Conservation (phyloP, 495 filamentous ascomycete species). For the Lineolata rhizophorae region DNA sequence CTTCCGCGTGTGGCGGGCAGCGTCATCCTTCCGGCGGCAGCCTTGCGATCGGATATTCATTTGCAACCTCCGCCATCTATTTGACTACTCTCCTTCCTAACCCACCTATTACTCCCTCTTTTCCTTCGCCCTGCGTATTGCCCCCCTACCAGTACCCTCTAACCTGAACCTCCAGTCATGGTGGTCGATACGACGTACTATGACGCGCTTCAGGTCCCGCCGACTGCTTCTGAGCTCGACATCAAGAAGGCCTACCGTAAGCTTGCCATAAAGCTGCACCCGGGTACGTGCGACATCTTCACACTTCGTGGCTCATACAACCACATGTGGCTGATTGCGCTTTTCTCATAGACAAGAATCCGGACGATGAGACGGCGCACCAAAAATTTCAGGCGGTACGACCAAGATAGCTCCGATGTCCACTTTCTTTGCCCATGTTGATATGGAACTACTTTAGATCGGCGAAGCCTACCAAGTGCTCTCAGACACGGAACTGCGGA, state of each 20-base stretch:
- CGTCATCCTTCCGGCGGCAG: too few relatives aligned
- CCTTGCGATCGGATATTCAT: too few relatives aligned
- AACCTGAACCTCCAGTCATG: constrained; percentile 7
- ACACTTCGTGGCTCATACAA: not conserved
- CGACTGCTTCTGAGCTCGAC: constrained; percentile 78
- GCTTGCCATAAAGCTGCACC: constrained; percentile 63
- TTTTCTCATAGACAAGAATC: constrained; percentile 66
- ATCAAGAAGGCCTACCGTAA: constrained; percentile 99
- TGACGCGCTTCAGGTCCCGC: constrained; percentile 70
- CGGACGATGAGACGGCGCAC: constrained; percentile 85
- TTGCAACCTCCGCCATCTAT: not conserved
- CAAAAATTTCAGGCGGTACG: constrained; percentile 69
- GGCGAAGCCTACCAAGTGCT: constrained; percentile 97
- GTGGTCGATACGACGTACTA: constrained; percentile 33
- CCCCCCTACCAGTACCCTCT: not conserved
- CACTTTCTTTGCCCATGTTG: constrained; percentile 3
- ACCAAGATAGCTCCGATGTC: not conserved
- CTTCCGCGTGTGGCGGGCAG: too few relatives aligned
- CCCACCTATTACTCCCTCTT: not conserved
- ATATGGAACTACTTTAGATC: constrained; percentile 37
- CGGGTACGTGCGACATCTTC: constrained; percentile 28
- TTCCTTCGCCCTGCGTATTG: not conserved
- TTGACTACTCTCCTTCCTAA: not conserved
- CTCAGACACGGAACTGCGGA: constrained; percentile 63
- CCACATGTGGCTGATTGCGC: not conserved